phyloP scores from a whole-genome alignment of 345 rosid genomes.

The Eucalyptus rudis region DNA sequence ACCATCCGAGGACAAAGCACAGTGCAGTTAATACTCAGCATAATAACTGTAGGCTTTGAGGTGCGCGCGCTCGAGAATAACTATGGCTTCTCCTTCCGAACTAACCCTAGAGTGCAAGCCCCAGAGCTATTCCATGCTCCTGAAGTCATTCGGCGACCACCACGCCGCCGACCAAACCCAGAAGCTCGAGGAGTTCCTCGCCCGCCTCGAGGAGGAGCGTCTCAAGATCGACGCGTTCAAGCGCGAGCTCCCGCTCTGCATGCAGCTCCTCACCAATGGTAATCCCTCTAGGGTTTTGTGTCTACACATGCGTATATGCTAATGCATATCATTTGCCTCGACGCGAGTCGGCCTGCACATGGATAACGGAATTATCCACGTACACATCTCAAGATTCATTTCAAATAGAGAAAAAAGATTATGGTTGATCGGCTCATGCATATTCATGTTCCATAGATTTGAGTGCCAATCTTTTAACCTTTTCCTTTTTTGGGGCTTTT shows the following conservation, averaged over 20 bases:
- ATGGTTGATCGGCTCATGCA: not conserved
- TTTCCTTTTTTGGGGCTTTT: constrained; percentile 3
- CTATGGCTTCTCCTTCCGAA: constrained; percentile 76
- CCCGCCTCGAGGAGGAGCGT: constrained; percentile 84
- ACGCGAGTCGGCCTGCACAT: not conserved
- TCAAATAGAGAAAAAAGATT: not conserved
- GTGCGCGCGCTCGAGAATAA: not conserved
- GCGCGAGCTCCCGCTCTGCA: constrained; percentile 99
- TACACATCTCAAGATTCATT: not conserved
- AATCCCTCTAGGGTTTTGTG: not conserved
- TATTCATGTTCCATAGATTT: constrained; percentile 1
- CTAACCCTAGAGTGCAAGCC: constrained; percentile 79
- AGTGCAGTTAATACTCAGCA: not conserved
- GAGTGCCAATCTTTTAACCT: not conserved
- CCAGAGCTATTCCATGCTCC: constrained; percentile 73
- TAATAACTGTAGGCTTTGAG: not conserved
- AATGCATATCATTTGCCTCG: not conserved
- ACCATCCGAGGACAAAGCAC: not conserved
- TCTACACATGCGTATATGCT: not conserved
- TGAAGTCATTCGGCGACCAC: constrained; percentile 78
- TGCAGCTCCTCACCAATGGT: constrained; percentile 98
- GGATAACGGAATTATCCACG: not conserved
- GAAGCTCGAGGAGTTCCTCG: constrained; percentile 76
- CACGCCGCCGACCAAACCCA: constrained; percentile 30
- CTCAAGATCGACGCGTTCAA: constrained; percentile 97